These are phyloP conservation scores for Ustulina deusta DNA, from an alignment of 2,329 filamentous ascomycete genomes.

Conservation along the genomic window DNA sequence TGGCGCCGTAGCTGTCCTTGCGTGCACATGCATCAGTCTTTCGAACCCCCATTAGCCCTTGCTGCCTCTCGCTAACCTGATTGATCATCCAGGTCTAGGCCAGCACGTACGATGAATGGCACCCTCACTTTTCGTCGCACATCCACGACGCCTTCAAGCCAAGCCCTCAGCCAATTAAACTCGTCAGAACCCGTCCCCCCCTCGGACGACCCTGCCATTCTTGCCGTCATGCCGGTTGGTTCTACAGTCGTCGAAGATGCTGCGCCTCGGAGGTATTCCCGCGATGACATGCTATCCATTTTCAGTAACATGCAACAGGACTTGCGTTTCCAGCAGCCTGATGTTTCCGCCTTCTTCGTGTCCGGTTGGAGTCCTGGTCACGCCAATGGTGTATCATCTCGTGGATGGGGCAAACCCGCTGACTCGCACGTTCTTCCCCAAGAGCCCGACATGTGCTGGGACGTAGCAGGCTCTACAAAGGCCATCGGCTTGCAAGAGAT, in stretches of 20 bases:
- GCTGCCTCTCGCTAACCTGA: conserved; percentile 20
- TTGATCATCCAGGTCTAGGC: conserved; percentile 63
- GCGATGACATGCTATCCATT: conserved; percentile 82
- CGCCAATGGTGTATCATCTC: conserved; percentile 70
- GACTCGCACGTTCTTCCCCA: conserved; percentile 80
- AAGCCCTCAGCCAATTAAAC: conserved; percentile 57
- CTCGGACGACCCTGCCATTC: conserved; percentile 61
- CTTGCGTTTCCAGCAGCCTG: conserved; percentile 63
- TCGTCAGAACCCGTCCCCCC: conserved; percentile 44
- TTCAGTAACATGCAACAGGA: conserved; percentile 63
- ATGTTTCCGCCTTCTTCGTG: conserved; percentile 76
- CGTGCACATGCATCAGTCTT: conserved; percentile 23
- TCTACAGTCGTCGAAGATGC: conserved; percentile 60
- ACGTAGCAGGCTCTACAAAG: conserved; percentile 74
- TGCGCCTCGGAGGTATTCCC: conserved; percentile 75
- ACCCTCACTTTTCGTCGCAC: conserved; percentile 74
- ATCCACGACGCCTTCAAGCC: conserved; percentile 65
- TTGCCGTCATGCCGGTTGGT: conserved; percentile 69
- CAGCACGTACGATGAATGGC: conserved; percentile 69
- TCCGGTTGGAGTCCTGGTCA: conserved; percentile 83
- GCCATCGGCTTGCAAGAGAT: conserved; percentile 81
- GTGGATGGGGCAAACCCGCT: conserved; percentile 81
- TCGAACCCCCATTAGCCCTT: not conserved
- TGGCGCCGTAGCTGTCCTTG: conserved; percentile 10
- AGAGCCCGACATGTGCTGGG: conserved; percentile 95